A percentile compares a stretch with the other conserved stretches of the same genome.
Evolutionary conservation across 805 yeast species (phyloP).

Genomic region (Candida schatavii): DNA sequence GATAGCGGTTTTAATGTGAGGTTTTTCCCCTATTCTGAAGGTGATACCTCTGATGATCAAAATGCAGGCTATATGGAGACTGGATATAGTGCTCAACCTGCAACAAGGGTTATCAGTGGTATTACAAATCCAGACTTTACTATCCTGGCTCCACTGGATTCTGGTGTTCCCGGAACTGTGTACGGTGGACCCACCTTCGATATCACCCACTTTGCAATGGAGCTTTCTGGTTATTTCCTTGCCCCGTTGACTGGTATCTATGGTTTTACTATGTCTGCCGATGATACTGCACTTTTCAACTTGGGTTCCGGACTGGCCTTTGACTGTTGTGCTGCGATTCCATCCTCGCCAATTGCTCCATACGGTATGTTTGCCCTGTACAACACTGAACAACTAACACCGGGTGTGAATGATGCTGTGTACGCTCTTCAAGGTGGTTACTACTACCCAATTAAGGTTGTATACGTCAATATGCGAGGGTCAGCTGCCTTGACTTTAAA

Average conservation of each 20-base stretch:
- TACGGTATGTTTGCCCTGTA: background rate
- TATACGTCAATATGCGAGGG: background rate
- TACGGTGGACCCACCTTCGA: background rate
- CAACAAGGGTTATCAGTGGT: background rate
- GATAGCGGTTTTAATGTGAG: constrained; percentile 1
- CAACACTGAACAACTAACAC: background rate
- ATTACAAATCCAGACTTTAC: background rate
- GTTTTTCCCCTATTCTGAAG: background rate
- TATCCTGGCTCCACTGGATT: background rate
- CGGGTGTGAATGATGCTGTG: background rate
- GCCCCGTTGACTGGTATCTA: background rate
- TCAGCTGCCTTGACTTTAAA: background rate
- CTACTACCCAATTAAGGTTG: background rate
- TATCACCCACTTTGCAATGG: background rate
- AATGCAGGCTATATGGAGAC: background rate
- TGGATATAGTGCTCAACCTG: background rate
- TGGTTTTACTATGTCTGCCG: background rate
- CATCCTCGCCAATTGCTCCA: background rate
- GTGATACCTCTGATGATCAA: background rate
- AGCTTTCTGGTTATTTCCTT: constrained; percentile 1
- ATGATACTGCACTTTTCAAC: background rate
- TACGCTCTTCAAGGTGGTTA: constrained; percentile 11
- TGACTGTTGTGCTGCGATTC: background rate
- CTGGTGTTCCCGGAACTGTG: background rate
- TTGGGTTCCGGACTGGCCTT: background rate